Evolutionary conservation across 1,284 basidiomycete genomes (phyloP).

Genomic region (Leccinum insolens): DNA sequence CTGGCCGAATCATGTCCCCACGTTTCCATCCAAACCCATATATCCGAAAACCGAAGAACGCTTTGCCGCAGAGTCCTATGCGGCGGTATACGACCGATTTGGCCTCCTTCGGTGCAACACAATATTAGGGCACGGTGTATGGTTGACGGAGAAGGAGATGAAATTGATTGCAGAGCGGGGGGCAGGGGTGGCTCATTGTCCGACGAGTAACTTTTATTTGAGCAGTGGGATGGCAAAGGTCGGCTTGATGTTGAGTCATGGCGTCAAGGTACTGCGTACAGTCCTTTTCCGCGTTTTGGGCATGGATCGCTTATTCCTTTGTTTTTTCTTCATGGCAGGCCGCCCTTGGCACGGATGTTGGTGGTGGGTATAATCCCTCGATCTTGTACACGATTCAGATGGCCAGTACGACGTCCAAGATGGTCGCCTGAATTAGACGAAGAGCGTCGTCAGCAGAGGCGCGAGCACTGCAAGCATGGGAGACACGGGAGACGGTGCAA

Average conservation of each 20-base stretch:
- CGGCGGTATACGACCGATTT: conserved; percentile 80
- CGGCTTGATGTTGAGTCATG: conserved; percentile 77
- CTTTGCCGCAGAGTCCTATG: conserved; percentile 70
- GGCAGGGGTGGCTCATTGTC: conserved; percentile 90
- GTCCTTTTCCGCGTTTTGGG: not conserved
- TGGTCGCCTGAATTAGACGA: conserved; percentile 44
- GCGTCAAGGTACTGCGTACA: conserved; percentile 71
- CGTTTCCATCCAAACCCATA: conserved; percentile 88
- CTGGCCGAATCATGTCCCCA: conserved; percentile 49
- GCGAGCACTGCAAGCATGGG: not conserved
- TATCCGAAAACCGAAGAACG: conserved; percentile 79
- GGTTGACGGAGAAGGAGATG: conserved; percentile 76
- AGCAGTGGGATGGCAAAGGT: conserved; percentile 84
- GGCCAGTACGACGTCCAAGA: conserved; percentile 82
- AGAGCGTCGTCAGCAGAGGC: conserved; percentile 12
- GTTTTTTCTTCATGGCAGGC: conserved; percentile 42
- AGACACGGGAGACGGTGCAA: conserved; percentile 6
- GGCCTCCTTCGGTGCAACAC: conserved; percentile 81
- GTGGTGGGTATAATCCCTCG: conserved; percentile 83
- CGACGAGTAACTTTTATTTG: conserved; percentile 90
- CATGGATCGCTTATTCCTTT: not conserved
- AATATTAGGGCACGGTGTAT: conserved; percentile 86
- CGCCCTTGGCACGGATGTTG: conserved; percentile 87
- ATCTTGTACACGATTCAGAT: conserved; percentile 81
- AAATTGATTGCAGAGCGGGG: conserved; percentile 64